phyloP scores from a whole-genome alignment of 2,329 filamentous ascomycete species.

The Fusarium aywerte region DNA sequence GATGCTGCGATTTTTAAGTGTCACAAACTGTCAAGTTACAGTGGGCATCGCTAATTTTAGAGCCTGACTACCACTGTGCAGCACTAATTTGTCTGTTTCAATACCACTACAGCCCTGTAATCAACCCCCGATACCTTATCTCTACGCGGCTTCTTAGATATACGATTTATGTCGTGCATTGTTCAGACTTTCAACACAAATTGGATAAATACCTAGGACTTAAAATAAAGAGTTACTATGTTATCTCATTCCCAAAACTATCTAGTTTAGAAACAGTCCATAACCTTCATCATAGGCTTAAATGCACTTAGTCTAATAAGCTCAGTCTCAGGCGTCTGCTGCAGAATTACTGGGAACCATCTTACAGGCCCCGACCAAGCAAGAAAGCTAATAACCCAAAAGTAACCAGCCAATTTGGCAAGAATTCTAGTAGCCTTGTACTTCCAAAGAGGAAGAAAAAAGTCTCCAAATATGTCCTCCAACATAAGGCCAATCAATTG shows the following conservation, averaged over 20 bases:
- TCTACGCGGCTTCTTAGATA: neutral
- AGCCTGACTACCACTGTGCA: neutral
- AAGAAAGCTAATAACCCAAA: constrained; percentile 38
- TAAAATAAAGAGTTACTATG: neutral
- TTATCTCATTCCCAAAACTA: neutral
- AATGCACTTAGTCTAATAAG: constrained; percentile 27
- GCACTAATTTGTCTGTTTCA: neutral
- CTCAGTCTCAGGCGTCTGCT: constrained; percentile 28
- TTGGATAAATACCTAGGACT: neutral
- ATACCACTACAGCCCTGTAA: neutral
- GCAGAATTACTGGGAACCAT: constrained; percentile 38
- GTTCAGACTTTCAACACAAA: neutral
- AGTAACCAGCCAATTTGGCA: constrained; percentile 25
- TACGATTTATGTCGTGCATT: neutral
- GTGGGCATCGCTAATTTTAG: neutral
- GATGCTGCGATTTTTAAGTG: constrained; percentile 20
- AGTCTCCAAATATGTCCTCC: constrained; percentile 27
- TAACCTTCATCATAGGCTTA: neutral
- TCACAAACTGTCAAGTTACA: neutral
- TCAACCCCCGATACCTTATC: neutral
- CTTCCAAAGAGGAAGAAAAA: constrained; percentile 30
- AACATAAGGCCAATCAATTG: constrained; percentile 35
- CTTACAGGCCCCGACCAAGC: constrained; percentile 36
- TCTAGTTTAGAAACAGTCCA: neutral
- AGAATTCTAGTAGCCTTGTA: neutral